These are phyloP conservation scores for Pseudoturritis turrita DNA, from an alignment of 345 rosid species.

Conservation along the genomic window DNA sequence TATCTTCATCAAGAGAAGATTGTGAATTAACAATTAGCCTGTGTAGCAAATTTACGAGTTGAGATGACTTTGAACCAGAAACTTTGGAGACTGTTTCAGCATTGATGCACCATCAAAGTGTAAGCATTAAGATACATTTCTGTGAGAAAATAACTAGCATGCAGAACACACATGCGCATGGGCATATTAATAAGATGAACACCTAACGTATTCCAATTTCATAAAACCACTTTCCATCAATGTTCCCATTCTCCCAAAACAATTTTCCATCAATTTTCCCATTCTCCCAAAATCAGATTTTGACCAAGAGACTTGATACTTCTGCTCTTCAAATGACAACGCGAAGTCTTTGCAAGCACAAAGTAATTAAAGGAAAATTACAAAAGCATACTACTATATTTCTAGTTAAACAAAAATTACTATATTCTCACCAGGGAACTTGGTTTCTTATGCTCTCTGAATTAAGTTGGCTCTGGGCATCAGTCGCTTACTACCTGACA, in stretches of 20 bases:
- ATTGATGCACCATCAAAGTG: no score
- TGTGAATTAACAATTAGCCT: constrained; percentile 59
- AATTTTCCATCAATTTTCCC: not conserved
- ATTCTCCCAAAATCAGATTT: not conserved
- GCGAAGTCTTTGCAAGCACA: no score
- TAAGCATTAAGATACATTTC: no score
- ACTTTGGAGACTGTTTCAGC: constrained; percentile 39
- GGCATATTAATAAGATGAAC: not conserved
- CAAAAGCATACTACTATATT: no score
- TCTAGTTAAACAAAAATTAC: no score
- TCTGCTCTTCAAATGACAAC: no score
- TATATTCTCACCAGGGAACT: no score
- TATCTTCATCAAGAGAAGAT: constrained; percentile 62
- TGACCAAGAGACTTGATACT: no score
- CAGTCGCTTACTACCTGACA: constrained; percentile 53
- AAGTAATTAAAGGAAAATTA: no score
- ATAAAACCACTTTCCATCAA: not conserved
- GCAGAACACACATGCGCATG: not conserved
- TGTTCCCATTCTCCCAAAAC: not conserved
- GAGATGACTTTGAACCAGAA: constrained; percentile 50
- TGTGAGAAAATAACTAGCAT: not conserved
- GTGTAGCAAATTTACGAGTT: constrained; percentile 54
- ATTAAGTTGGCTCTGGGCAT: constrained; percentile 45
- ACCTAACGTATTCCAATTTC: not conserved
- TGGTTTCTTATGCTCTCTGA: constrained; percentile 60